Evolutionary conservation across 2,329 filamentous ascomycete species (phyloP), one percentile per base, ranked within the genome.

Genomic region (Fusarium duplospermum): DNA sequence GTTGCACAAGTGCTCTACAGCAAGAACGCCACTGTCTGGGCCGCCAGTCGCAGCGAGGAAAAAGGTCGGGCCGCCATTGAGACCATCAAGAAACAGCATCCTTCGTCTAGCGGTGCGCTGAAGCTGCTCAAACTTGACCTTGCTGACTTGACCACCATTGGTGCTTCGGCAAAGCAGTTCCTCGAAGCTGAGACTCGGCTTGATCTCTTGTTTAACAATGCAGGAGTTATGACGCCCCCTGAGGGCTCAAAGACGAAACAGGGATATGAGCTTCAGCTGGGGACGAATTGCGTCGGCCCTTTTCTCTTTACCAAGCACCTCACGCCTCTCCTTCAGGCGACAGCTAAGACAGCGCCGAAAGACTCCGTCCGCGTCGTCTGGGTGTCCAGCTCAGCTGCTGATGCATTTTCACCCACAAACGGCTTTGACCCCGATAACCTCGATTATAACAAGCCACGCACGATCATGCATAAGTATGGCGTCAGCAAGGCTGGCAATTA

Each of bases 21-120:
- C 14, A 84, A 83, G 38, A 87, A 89, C 64, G 88, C 83, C 38
- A 89, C 82, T 2, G 86, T 91, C n/a, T 91, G 90, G 78, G 78
- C 89, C 29, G 88, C 88, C 6, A 85, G 85, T 4, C 87, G 89
- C 33, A 85, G 80, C 4, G 75, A 82, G 36, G 78, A 83, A n/a
- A 87, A 87, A 70, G 87, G 82, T 14, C 78, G 80, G 4, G 69
- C 77, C 1, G 87, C 87, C 42, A 87, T 91, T 54, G 77, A 80
- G 6, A 69, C 79, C 6, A 86, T 90, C 72, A 80, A 83, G 65
- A 64, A 79, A 29, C 71, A 78, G 4, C 67, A 78, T 16, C 83
- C 85, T 1, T 71, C 76, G 36, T 86, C 80, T 2, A 80, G 78
- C 4, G 86, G 86, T 38, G 77, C 75, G 0, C 71, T 89, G 13